Base-by-base conservation (phyloP, 352 stramenopile species). In the Pythium pyrilobum region DNA sequence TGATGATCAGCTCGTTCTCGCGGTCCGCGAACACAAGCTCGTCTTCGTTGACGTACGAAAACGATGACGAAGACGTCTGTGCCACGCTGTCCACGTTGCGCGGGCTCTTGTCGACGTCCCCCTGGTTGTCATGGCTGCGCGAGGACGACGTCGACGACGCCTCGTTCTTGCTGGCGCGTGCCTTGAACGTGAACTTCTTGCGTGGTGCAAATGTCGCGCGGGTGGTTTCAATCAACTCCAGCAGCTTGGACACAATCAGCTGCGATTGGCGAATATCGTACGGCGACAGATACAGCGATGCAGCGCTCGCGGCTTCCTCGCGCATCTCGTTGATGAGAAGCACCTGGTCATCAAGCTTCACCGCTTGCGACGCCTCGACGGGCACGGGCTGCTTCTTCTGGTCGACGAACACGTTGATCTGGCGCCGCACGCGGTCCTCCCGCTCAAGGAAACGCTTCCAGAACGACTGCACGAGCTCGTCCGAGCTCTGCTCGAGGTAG, bases 241-340 rank as follows among this genome's bases (percentile, higher is more conserved):
- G 42, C 15, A 94, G 50, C 44, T 77, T 82, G 20, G 62, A 44
- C 24, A 91, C 34, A 44, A 89, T 85, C 21, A 83, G 34, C 52
- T 93, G 80, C 25, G 82, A 81, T 31, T 92, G 80, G 12, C 85
- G 82, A 44, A 85, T 84, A 51, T 96, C 86, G 44, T 96, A 96
- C 33, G 81, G 77, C n/a, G 85, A 89, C 34, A 96, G 58, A 56
- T 78, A 92, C 23, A 96, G 52, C 31, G 84, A 88, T 8, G 82
- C 76, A n/a, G 73, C 81, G 0, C 69, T 77, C 1, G 81, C 78
- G 2, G 74, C 66, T 7, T 75, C 59, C 36, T 92, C 72, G 15
- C 74, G 63, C 74, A 92, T 82, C 23, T 38, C 62, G 39, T 82
- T 67, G 20, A 88, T 66, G 13, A 61, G 24, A 11, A 76, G 43